Base-by-base conservation (phyloP, 352 stramenopile species). In the Globisporangium splendens region DNA sequence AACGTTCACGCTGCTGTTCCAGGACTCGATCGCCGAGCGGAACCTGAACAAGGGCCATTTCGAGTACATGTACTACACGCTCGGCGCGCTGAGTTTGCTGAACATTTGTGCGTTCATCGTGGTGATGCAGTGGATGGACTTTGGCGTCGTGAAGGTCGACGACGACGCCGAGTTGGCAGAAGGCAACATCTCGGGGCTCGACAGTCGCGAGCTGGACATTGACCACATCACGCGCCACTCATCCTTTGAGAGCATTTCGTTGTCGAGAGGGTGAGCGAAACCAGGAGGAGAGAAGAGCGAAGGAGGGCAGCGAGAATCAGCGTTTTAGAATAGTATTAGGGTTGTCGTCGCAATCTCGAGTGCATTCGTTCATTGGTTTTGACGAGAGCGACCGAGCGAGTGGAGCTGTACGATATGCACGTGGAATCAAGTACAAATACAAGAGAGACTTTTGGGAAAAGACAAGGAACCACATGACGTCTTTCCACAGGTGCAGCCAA, bases 11-110 rank as follows among this genome's bases (percentile, higher is more conserved):
- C 70, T 95, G 28, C 66, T 93, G 1, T 95, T 95, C 63, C 78
- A 90, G 28, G 59, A 80, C 49, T 88, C 77, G 55, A 91, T 93
- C 58, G 69, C 69, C n/a, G 42, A 89, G 24, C 28, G 28, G 28
- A 65, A 86, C 50, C 72, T 95, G 35, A 91, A 95, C 59, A 54
- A 89, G 28, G 83, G 83, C 42, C 70, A 95, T 54, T 89, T 95
- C 62, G 86, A 95, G 80, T 93, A 93, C 79, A 95, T 95, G 86
- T 95, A 88, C 70, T 95, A 82, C 72, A 87, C 82, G 28, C 72
- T 95, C 11, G 86, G 83, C 10, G 76, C 67, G 18, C 60, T 93
- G 18, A 87, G 83, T 47, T 57, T 88, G 31, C 31, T 95, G 28
- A 95, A 95, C 66, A 79, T 90, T 22, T 42, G 85, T 24, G 71